Evolutionary conservation across 768 basidiomycete species (phyloP).

Genomic region (Lyophyllum shimeji): DNA sequence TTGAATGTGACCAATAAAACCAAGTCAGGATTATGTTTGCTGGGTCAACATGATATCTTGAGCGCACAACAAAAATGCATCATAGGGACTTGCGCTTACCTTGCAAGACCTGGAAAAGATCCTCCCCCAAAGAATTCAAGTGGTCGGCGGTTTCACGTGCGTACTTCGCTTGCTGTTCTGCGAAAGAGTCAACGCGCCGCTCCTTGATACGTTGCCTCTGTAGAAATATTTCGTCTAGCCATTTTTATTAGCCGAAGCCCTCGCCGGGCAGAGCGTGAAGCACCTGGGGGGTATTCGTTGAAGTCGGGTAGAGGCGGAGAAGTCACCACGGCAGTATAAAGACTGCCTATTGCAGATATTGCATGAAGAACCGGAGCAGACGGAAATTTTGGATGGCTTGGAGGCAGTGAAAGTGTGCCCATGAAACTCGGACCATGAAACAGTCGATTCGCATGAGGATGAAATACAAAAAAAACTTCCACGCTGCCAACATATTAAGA

Average conservation of each 20-base stretch:
- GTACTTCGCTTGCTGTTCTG: slow-evolving; percentile 59
- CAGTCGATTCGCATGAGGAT: slow-evolving; percentile 70
- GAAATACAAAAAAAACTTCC: slow-evolving; percentile 77
- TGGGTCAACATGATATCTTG: slow-evolving; percentile 22
- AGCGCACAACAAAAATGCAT: background rate
- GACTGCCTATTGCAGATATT: slow-evolving; percentile 79
- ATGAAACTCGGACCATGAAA: slow-evolving; percentile 70
- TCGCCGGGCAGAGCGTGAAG: slow-evolving; percentile 6
- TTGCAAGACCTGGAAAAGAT: slow-evolving; percentile 62
- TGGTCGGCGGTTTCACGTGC: slow-evolving; percentile 52
- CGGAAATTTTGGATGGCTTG: slow-evolving; percentile 74
- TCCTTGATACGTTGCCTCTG: slow-evolving; percentile 44
- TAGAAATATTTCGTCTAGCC: slow-evolving; percentile 54
- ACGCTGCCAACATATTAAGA: slow-evolving; percentile 34
- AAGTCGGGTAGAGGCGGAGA: slow-evolving; percentile 54
- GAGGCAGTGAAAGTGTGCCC: slow-evolving; percentile 60
- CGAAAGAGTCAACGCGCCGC: slow-evolving; percentile 56
- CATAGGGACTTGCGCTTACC: slow-evolving; percentile 35
- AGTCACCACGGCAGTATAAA: slow-evolving; percentile 69
- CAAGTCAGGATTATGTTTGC: slow-evolving; percentile 64
- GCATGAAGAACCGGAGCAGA: slow-evolving; percentile 72
- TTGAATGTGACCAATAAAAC: slow-evolving; percentile 76
- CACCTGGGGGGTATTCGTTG: slow-evolving; percentile 47
- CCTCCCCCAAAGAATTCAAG: slow-evolving; percentile 48
- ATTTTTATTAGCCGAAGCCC: slow-evolving; percentile 1